phyloP scores from a whole-genome alignment of 2,329 filamentous ascomycete genomes.

The Aspergillus tubingensis region DNA sequence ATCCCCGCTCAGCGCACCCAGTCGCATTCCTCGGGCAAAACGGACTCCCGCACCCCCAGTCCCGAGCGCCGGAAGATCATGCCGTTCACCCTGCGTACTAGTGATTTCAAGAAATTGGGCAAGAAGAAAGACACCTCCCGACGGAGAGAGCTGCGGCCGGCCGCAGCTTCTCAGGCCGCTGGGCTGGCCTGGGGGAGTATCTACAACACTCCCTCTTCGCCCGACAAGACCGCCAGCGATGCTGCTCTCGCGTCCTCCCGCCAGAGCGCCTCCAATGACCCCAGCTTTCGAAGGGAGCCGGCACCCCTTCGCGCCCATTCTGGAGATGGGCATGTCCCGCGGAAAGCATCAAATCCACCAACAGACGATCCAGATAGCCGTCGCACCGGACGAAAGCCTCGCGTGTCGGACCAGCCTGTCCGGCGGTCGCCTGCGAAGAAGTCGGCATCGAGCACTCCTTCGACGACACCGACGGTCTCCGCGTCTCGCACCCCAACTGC shows the following conservation, averaged over 20 bases:
- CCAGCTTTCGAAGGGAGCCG: conserved; percentile 29
- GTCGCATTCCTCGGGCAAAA: conserved; percentile 39
- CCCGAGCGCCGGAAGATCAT: conserved; percentile 61
- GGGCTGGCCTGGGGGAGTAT: conserved; percentile 61
- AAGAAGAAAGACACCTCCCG: conserved; percentile 44
- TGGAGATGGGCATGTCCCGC: conserved; percentile 25
- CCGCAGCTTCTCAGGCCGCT: conserved; percentile 64
- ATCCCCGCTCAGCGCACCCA: conserved; percentile 27
- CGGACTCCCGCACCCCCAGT: conserved; percentile 59
- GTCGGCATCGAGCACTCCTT: conserved; percentile 13
- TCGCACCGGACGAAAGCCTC: conserved; percentile 13
- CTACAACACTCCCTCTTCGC: conserved; percentile 27
- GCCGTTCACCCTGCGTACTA: conserved; percentile 57
- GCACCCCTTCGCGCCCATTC: conserved; percentile 21
- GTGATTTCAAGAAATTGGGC: conserved; percentile 48
- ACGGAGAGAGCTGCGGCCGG: conserved; percentile 51
- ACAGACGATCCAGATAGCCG: conserved; percentile 13
- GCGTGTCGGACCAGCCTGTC: conserved; percentile 7
- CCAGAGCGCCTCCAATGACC: conserved; percentile 29
- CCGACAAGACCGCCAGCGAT: conserved; percentile 31
- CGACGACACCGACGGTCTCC: conserved; percentile 1
- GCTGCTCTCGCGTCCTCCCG: conserved; percentile 33
- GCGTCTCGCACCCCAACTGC: conserved; percentile 7
- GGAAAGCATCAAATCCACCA: conserved; percentile 3
- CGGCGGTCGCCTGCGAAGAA: conserved; percentile 15